phyloP scores from a whole-genome alignment of 768 basidiomycete genomes.

The Calocybe indica region DNA sequence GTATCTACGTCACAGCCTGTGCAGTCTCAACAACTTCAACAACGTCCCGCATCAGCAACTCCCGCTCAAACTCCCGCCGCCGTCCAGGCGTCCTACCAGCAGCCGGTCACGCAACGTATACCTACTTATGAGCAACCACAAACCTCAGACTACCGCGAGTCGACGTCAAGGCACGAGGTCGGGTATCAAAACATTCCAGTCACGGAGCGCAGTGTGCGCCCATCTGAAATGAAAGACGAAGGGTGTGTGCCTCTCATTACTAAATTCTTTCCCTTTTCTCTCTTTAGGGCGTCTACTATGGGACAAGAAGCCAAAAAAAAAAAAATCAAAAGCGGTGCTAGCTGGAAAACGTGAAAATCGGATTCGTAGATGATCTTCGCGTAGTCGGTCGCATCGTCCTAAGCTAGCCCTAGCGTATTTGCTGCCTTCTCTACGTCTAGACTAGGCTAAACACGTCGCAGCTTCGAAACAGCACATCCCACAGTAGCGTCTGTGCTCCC shows the following conservation, averaged over 20 bases:
- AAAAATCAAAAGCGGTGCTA: not conserved
- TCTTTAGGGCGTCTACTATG: slow-evolving; percentile 22
- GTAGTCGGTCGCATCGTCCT: slow-evolving; percentile 56
- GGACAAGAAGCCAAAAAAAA: not conserved
- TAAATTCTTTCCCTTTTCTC: slow-evolving; percentile 13
- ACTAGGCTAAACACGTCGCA: slow-evolving; percentile 54
- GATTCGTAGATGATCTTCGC: slow-evolving; percentile 44
- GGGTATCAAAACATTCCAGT: slow-evolving; percentile 38
- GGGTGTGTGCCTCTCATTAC: slow-evolving; percentile 67
- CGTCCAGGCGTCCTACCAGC: slow-evolving; percentile 17
- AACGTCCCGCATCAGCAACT: slow-evolving; percentile 11
- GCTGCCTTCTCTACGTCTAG: slow-evolving; percentile 62
- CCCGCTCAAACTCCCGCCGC: slow-evolving; percentile 18
- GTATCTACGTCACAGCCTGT: not conserved
- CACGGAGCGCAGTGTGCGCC: slow-evolving; percentile 65
- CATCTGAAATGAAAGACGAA: slow-evolving; percentile 96
- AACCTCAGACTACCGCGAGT: slow-evolving; percentile 43
- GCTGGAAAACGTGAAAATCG: slow-evolving; percentile 8
- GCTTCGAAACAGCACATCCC: slow-evolving; percentile 32
- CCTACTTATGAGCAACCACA: slow-evolving; percentile 73
- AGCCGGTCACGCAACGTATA: slow-evolving; percentile 58
- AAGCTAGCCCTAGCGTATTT: slow-evolving; percentile 74
- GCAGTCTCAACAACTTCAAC: not conserved
- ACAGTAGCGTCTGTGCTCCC: slow-evolving; percentile 70
- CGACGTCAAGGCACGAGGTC: slow-evolving; percentile 27